Conservation (phyloP, 2,329 filamentous ascomycete genomes). For the Stachybotrys echinatus region DNA sequence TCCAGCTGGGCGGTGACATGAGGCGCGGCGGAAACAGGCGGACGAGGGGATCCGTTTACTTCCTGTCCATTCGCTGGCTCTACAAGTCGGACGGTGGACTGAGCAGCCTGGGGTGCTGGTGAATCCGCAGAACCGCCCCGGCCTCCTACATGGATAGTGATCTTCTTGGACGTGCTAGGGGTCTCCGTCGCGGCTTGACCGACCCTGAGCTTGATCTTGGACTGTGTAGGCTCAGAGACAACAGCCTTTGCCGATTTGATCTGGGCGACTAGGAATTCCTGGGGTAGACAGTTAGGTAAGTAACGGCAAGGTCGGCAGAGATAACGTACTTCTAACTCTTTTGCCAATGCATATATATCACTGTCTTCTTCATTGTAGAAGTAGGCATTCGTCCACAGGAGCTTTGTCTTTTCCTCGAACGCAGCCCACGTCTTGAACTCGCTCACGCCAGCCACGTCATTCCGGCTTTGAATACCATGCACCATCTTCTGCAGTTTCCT, state of each 20-base stretch:
- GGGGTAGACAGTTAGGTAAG: conserved; percentile 9
- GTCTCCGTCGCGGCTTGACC: conserved; percentile 39
- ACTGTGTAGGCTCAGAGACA: conserved; percentile 66
- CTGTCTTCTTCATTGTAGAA: conserved; percentile 92
- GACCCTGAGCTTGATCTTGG: conserved; percentile 78
- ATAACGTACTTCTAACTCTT: conserved; percentile 67
- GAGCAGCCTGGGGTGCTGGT: conserved; percentile 35
- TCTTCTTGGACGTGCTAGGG: conserved; percentile 49
- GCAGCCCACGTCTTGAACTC: conserved; percentile 79
- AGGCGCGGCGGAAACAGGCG: conserved; percentile 12
- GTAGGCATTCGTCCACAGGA: conserved; percentile 83
- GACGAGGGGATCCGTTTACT: conserved; percentile 14
- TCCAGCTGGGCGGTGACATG: conserved; percentile 19
- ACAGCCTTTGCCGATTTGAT: conserved; percentile 66
- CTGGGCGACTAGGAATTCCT: conserved; percentile 65
- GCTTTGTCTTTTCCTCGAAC: conserved; percentile 73
- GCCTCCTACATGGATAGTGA: conserved; percentile 66
- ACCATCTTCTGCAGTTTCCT: conserved; percentile 73
- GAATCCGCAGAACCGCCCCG: conserved; percentile 50
- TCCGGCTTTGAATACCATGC: conserved; percentile 65
- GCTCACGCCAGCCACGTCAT: conserved; percentile 54
- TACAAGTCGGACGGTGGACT: conserved; percentile 8
- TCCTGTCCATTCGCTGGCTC: conserved; percentile 14
- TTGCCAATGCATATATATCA: conserved; percentile 71
- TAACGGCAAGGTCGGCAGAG: background rate